phyloP scores from a whole-genome alignment of 2,329 filamentous ascomycete species.

The Colletotrichum tofieldiae region DNA sequence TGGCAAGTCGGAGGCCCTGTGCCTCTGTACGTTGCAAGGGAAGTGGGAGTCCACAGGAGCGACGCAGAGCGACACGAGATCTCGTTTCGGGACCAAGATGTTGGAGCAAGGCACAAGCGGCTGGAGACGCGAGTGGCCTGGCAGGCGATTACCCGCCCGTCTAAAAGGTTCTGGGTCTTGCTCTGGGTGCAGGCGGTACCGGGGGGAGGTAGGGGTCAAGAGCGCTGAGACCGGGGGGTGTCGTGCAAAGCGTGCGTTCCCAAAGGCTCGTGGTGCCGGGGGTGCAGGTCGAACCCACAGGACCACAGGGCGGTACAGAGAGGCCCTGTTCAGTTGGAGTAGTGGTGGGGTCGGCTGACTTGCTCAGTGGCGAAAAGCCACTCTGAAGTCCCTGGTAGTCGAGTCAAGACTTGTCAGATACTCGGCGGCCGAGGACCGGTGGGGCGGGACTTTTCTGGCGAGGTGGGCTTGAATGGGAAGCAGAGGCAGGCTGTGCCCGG shows the following conservation, averaged over 20 bases:
- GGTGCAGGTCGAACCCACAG: slow-evolving; percentile 42
- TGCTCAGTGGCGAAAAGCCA: slow-evolving; percentile 43
- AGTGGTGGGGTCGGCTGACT: slow-evolving; percentile 44
- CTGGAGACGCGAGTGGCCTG: slow-evolving; percentile 39
- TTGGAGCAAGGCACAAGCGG: slow-evolving; percentile 38
- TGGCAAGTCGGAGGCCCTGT: slow-evolving; percentile 39
- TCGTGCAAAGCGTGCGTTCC: slow-evolving; percentile 42
- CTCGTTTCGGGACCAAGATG: slow-evolving; percentile 44
- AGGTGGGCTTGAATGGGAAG: slow-evolving; percentile 35
- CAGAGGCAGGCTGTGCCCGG: slow-evolving; percentile 39
- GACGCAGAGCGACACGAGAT: slow-evolving; percentile 43
- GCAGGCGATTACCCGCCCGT: slow-evolving; percentile 42
- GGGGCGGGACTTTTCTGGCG: slow-evolving; percentile 30
- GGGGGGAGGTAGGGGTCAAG: slow-evolving; percentile 41
- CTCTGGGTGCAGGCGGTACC: slow-evolving; percentile 35
- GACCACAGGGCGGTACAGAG: slow-evolving; percentile 43
- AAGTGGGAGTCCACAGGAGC: slow-evolving; percentile 41
- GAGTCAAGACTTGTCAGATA: slow-evolving; percentile 43
- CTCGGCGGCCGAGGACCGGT: slow-evolving; percentile 39
- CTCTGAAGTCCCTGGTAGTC: slow-evolving; percentile 39
- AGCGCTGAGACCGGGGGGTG: slow-evolving; percentile 39
- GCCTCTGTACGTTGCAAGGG: slow-evolving; percentile 37
- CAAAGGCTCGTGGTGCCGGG: slow-evolving; percentile 42
- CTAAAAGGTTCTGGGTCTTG: slow-evolving; percentile 43
- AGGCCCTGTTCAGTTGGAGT: slow-evolving; percentile 40